Evolutionary conservation across 2,329 filamentous ascomycete genomes (phyloP), one percentile per base, ranked within the genome.

Genomic region (Apiospora phragmitis): DNA sequence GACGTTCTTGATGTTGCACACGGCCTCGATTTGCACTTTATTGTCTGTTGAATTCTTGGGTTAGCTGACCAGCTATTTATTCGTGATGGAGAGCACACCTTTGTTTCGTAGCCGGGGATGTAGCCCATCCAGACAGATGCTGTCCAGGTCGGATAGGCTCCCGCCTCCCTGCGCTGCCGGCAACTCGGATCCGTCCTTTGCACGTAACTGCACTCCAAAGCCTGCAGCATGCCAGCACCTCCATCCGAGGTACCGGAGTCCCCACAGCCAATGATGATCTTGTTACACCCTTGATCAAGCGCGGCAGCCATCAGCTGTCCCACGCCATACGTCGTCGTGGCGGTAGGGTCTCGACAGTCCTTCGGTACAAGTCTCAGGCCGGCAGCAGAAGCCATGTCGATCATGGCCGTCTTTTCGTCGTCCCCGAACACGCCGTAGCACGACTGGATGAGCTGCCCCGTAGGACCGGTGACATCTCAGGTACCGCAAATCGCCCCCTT

Each of bases 211-310:
- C 3, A 80, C 85, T 5, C 86, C 7, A 88, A 81, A 2, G 86
- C 86, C 72, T 88, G 86, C 11, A 86, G 82, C 85, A 88, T 87
- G 18, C 86, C 86, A 0, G 84, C 83, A 18, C 86, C 86, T 8
- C 85, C 86, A 71, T 88, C 86, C 47, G 85, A 86, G 6, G 85
- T 88, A 6, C 85, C 86, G 3, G 86, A 88, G 74, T 88, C 86
- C 45, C 86, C 86, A 73, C 86, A 88, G 0, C 86, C 86, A 29
- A 88, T 76, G 9, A 88, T 78, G 65, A 88, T 84, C 9, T 81
- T 81, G 11, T 78, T 78, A 11, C 80, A 84, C 1, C 85, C 85
- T 67, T 80, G 79, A 68, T 85, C 82, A 4, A 88, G 76, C 2
- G 85, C 85, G 16, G 82, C 81, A 3, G 77, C 74, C 18, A 88